phyloP scores from a whole-genome alignment of 805 yeast genomes.

The Pichia thaimueangensis region DNA sequence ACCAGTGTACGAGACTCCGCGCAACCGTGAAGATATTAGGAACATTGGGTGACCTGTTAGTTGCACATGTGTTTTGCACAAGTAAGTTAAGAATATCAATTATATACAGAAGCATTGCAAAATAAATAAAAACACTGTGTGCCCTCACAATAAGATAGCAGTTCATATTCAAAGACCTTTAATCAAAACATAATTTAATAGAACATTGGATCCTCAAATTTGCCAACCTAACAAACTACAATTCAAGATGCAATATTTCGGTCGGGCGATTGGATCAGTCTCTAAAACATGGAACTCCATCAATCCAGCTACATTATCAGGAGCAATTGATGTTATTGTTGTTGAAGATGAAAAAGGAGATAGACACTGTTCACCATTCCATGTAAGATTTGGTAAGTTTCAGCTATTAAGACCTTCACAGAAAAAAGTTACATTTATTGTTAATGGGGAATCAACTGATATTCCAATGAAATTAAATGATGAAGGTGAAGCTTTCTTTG shows the following conservation, averaged over 20 bases:
- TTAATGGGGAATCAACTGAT: slow-evolving; percentile 74
- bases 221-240: not conserved
- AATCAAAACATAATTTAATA: too few relatives aligned
- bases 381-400: slow-evolving; percentile 91
- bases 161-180: too few relatives aligned
- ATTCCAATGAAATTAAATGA: slow-evolving; percentile 96
- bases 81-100: too few relatives aligned
- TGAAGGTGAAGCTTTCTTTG: slow-evolving; percentile 97
- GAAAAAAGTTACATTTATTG: slow-evolving; percentile 83
- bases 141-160: too few relatives aligned
- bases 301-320: slow-evolving; percentile 92
- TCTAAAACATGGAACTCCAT: slow-evolving; percentile 96
- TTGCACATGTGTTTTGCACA: too few relatives aligned
- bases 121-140: too few relatives aligned
- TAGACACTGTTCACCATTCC: slow-evolving; percentile 87
- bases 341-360: slow-evolving; percentile 79
- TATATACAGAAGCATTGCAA: too few relatives aligned
- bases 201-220: too few relatives aligned
- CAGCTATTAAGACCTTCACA: slow-evolving; percentile 90
- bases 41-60: too few relatives aligned
- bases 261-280: slow-evolving; percentile 89
- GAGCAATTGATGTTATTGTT: slow-evolving; percentile 95
- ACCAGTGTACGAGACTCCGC: too few relatives aligned
- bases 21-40: too few relatives aligned
- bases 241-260: slow-evolving; percentile 82